phyloP scores from a whole-genome alignment of 2,329 filamentous ascomycete genomes.

The Fusarium mundagurra region DNA sequence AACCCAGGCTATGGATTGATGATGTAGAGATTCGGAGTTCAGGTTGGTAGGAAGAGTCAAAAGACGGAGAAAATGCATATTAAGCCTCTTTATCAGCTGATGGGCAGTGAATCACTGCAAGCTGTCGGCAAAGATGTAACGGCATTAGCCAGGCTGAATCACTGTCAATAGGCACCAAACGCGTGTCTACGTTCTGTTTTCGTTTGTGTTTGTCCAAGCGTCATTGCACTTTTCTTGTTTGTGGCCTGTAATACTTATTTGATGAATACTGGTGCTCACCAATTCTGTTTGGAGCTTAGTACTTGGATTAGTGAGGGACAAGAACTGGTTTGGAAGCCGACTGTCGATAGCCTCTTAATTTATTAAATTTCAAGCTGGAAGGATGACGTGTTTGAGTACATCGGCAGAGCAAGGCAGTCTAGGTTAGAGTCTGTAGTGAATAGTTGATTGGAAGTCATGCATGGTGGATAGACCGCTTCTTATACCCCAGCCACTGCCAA shows the following conservation, averaged over 20 bases:
- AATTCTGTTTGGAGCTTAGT: not conserved
- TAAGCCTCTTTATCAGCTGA: too few relatives aligned
- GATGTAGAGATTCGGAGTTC: not conserved
- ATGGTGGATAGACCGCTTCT: too few relatives aligned
- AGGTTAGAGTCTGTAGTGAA: not conserved
- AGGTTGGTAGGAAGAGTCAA: too few relatives aligned
- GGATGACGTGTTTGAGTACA: rapidly evolving
- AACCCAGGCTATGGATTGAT: not conserved
- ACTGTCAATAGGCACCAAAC: too few relatives aligned
- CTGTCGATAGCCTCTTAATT: not conserved
- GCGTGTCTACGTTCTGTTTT: too few relatives aligned
- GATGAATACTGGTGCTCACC: rapidly evolving
- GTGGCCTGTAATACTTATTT: not conserved
- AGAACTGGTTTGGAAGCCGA: not conserved
- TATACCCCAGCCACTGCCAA: too few relatives aligned
- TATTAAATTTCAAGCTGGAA: rapidly evolving
- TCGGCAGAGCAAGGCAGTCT: rapidly evolving
- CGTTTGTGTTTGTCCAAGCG: too few relatives aligned
- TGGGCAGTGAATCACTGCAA: not conserved
- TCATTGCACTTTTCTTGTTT: rapidly evolving
- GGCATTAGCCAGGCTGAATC: not conserved
- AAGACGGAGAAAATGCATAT: too few relatives aligned
- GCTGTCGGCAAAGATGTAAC: too few relatives aligned
- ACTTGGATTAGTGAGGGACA: not conserved
- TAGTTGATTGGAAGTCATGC: rapidly evolving